Evolutionary conservation across 2,329 filamentous ascomycete genomes (phyloP), one percentile per base, ranked within the genome.

Genomic region (Decorospora gaudefroyi): DNA sequence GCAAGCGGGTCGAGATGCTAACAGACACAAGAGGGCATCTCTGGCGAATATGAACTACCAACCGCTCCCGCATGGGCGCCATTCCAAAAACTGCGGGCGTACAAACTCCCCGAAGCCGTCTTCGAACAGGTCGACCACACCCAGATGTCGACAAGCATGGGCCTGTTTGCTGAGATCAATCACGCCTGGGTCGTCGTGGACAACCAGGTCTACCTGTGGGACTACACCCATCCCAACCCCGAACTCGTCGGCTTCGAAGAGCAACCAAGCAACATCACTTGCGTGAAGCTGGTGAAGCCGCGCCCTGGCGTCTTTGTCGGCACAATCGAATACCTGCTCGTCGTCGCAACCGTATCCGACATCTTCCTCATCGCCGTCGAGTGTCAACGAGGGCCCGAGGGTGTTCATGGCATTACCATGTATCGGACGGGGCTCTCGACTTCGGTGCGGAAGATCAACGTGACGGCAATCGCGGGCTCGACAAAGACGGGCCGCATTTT

Each of bases 181-280:
- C 90, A 97, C 71, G 93, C 92, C 19, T 99, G 91, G 88, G 88
- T 96, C 42, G 84, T 88, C 16, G 93, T 99, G 67, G 93, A 99
- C 74, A 96, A 95, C 73, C 88, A 89, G 51, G 78, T 99, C 30
- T 99, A 96, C 68, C 78, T 99, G 11, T 99, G 95, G 95, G 92
- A 99, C 72, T 99, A 96, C 70, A 96, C 90, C 5, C 82, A 90
- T 67, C 84, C 88, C n/a, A 89, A 92, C 57, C 90, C 92, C 4
- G 88, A 96, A 67, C 78, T 96, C 28, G 87, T 96, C 55, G 92
- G 92, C 12, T 96, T 88, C 63, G 92, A 97, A 68, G 90, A 96
- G 58, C 87, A 92, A 69, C 78, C 84, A 5, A 85, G 95, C 67
- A 89, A 84, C 55, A 97, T 99, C 61, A 90, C 90, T 28, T 84